Conservation (phyloP, 805 yeast species). For the Teunomyces aglyptinius region DNA sequence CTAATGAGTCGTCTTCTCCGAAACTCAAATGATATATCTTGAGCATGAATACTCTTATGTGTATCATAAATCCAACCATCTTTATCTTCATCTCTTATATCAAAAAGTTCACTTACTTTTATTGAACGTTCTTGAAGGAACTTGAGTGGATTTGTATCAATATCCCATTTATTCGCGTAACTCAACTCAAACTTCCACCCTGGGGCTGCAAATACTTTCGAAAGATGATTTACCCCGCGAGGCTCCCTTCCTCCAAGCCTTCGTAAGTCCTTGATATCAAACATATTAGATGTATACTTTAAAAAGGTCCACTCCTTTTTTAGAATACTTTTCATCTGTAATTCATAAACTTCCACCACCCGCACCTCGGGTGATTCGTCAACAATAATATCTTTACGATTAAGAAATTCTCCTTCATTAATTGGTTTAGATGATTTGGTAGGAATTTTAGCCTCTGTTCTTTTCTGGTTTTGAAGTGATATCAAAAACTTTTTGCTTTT, state of each 20-base stretch:
- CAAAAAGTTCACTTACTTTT: constrained; percentile 18
- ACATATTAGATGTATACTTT: constrained; percentile 54
- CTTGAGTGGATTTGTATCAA: constrained; percentile 50
- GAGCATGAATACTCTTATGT: constrained; percentile 31
- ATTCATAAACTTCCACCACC: constrained; percentile 74
- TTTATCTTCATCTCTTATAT: constrained; percentile 25
- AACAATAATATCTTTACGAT: constrained; percentile 55
- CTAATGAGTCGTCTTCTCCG: constrained; percentile 59
- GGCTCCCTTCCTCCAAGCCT: constrained; percentile 54
- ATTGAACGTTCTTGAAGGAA: constrained; percentile 53
- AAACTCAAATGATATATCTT: constrained; percentile 44
- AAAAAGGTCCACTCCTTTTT: constrained; percentile 62
- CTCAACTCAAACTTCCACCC: constrained; percentile 69
- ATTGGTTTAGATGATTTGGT: constrained; percentile 12
- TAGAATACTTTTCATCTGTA: constrained; percentile 63
- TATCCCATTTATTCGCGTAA: constrained; percentile 57
- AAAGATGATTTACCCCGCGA: constrained; percentile 54
- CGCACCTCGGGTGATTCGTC: constrained; percentile 64
- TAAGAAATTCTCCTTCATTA: constrained; percentile 19
- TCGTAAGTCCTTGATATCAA: constrained; percentile 46
- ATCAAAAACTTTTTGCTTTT: constrained; percentile 32
- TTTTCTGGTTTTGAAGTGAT: constrained; percentile 5
- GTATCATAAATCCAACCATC: constrained; percentile 51
- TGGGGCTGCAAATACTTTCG: constrained; percentile 61
- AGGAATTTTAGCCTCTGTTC: background rate